Percentiles rank a stretch among this genome's conserved stretches.
phyloP scores from a whole-genome alignment of 2,329 filamentous ascomycete species.

The Cryphonectria naterciae region DNA sequence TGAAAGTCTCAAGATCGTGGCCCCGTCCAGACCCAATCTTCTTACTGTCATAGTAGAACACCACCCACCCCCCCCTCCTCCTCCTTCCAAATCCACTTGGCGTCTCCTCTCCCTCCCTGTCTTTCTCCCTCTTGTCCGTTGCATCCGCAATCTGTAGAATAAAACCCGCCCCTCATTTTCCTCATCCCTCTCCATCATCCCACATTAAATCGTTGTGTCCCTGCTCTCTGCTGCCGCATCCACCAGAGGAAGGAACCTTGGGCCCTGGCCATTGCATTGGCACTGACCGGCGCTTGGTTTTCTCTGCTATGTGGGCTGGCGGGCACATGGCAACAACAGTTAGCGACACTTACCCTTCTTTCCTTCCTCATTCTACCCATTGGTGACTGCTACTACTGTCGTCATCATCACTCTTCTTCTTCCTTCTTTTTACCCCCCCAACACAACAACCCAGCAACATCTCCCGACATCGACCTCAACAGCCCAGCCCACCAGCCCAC shows the following conservation, averaged over 20 bases:
- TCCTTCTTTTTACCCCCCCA: background rate
- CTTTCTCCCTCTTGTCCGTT: background rate
- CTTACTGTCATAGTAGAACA: background rate
- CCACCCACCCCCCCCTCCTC: too few relatives aligned
- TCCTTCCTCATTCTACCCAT: background rate
- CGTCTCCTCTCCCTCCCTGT: background rate
- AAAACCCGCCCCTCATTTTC: slow-evolving; percentile 6
- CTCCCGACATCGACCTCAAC: background rate
- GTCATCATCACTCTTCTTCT: background rate
- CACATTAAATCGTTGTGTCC: background rate
- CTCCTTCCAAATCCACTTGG: background rate
- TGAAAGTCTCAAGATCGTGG: background rate
- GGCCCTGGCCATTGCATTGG: background rate
- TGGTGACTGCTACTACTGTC: background rate
- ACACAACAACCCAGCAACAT: background rate
- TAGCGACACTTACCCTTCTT: background rate
- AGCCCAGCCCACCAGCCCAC: background rate
- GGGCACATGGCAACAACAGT: background rate
- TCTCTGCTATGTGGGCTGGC: background rate
- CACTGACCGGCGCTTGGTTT: background rate
- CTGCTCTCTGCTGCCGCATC: background rate
- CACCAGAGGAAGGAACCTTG: background rate
- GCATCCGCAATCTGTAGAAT: slow-evolving; percentile 4
- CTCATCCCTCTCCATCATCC: background rate
- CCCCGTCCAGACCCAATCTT: background rate